Evolutionary conservation across 345 rosid genomes (phyloP).

Genomic region (Moringa oleifera): DNA sequence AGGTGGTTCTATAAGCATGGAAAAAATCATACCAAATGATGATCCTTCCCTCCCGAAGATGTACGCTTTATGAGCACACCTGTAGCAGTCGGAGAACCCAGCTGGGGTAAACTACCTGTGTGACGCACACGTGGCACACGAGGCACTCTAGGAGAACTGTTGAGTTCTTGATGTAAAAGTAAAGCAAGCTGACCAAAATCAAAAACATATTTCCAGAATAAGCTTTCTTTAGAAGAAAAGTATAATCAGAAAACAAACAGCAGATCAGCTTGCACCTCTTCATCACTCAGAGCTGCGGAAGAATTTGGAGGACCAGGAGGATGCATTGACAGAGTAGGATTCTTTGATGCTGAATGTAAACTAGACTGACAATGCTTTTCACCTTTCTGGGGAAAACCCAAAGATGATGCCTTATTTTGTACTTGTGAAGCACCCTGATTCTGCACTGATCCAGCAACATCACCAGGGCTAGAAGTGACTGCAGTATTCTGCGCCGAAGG

Average conservation of each 20-base stretch:
- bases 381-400: conserved; percentile 46
- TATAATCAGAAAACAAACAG: conserved; percentile 4
- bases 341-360: conserved; percentile 48
- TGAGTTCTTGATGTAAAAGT: conserved; percentile 96
- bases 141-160: conserved; percentile 97
- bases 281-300: conserved; percentile 65
- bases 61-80: conserved; percentile 62
- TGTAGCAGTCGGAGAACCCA: conserved; percentile 62
- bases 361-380: conserved; percentile 56
- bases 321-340: conserved; percentile 40
- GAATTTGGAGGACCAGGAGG: conserved; percentile 43
- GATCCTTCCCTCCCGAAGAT: conserved; percentile 73
- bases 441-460: conserved; percentile 33
- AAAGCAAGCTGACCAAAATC: conserved; percentile 72
- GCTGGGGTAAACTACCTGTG: conserved; percentile 70
- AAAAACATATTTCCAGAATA: not conserved
- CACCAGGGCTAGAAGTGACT: conserved; percentile 34
- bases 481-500: conserved; percentile 40
- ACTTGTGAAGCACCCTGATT: conserved; percentile 31
- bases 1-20: not conserved
- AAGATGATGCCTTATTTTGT: conserved; percentile 35
- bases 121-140: conserved; percentile 95
- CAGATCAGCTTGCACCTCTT: conserved; percentile 56
- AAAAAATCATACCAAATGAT: conserved; percentile 44
- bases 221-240: conserved; percentile 6